phyloP scores from a whole-genome alignment of 805 yeast genomes.

The Lachancea sp. region DNA sequence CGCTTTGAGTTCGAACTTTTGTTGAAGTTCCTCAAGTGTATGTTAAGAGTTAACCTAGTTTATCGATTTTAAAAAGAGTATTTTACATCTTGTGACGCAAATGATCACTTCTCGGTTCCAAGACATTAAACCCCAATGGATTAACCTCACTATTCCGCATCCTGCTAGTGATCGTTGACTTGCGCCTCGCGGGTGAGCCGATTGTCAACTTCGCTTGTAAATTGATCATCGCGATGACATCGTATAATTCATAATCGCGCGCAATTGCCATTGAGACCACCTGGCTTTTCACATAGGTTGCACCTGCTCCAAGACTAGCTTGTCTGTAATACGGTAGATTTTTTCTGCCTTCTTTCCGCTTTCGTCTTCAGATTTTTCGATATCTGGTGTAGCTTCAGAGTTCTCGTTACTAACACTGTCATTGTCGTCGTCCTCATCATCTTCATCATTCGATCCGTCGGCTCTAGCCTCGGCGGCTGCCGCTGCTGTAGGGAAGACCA shows the following conservation, averaged over 20 bases:
- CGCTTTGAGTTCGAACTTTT: background rate
- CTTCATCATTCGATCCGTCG: conserved; percentile 8
- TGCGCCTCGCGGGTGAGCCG: too few species aligned
- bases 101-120: too few species aligned
- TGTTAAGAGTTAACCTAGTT: too few species aligned
- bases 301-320: conserved; percentile 21
- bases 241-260: too few species aligned
- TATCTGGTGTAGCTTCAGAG: background rate
- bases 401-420: conserved; percentile 1
- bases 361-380: conserved; percentile 1
- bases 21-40: background rate
- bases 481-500: conserved; percentile 33
- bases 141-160: too few species aligned
- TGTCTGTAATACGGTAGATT: conserved; percentile 27
- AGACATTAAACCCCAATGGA: too few species aligned
- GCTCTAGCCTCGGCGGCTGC: conserved; percentile 23
- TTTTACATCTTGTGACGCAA: too few species aligned
- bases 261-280: too few species aligned
- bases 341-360: conserved; percentile 17
- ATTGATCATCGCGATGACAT: too few species aligned
- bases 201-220: too few species aligned
- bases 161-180: too few species aligned
- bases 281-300: conserved; percentile 19
- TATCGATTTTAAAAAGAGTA: too few species aligned
- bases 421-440: conserved; percentile 5